phyloP scores from a whole-genome alignment of 371 early-diverging fungal genomes.

The Zychaea mexicana region DNA sequence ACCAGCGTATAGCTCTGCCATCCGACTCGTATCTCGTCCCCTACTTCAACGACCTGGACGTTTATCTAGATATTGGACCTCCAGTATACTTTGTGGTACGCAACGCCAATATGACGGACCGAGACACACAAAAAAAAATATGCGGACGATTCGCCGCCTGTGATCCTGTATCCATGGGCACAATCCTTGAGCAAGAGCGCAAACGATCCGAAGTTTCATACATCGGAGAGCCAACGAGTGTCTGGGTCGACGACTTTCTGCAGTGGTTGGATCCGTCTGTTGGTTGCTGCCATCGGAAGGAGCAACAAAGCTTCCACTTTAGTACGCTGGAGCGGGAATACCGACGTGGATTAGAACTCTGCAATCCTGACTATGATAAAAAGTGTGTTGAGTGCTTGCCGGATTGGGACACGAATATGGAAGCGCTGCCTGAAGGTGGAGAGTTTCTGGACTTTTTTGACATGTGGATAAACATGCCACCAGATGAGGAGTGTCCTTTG shows the following conservation, averaged over 20 bases:
- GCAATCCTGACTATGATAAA: constrained; percentile 59
- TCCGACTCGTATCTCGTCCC: constrained; percentile 70
- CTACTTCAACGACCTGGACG: constrained; percentile 71
- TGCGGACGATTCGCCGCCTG: constrained; percentile 72
- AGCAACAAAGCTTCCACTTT: constrained; percentile 5
- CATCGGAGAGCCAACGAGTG: constrained; percentile 71
- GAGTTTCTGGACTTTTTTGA: constrained; percentile 60
- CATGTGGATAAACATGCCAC: constrained; percentile 59
- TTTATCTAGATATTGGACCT: constrained; percentile 71
- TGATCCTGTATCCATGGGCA: constrained; percentile 57
- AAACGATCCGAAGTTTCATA: constrained; percentile 64
- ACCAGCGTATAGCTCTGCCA: constrained; percentile 75
- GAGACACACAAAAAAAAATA: constrained; percentile 53
- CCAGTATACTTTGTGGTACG: constrained; percentile 80
- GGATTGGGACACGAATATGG: constrained; percentile 57
- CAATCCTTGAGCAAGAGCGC: constrained; percentile 70
- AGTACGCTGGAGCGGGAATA: constrained; percentile 8
- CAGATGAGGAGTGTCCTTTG: constrained; percentile 67
- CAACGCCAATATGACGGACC: constrained; percentile 54
- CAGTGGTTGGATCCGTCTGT: constrained; percentile 68
- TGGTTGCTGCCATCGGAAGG: constrained; percentile 61
- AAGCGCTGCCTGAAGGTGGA: constrained; percentile 60
- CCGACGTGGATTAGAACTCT: constrained; percentile 17
- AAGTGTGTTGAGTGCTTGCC: constrained; percentile 62
- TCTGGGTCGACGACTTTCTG: constrained; percentile 77